Conservation (phyloP, 1,139 yeast genomes). For the Blastobotrys ciferrii region DNA sequence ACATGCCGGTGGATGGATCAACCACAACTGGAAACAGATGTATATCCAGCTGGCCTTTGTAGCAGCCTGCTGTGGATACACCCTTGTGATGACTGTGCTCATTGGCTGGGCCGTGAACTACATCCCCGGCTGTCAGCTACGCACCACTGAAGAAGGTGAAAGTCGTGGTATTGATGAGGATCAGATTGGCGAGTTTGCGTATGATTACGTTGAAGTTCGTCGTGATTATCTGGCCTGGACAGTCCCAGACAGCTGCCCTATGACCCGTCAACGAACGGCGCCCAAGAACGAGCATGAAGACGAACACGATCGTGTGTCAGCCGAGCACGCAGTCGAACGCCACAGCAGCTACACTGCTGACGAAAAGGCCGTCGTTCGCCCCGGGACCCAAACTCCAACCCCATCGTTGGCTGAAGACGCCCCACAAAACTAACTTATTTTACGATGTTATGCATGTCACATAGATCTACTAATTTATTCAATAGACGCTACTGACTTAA, state of each 20-base stretch:
- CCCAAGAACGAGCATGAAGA: slow-evolving; percentile 3
- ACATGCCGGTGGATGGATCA: slow-evolving; percentile 89
- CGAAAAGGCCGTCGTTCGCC: neutral
- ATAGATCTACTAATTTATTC: neutral
- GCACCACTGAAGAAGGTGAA: slow-evolving; percentile 84
- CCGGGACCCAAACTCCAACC: neutral
- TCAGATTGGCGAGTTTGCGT: slow-evolving; percentile 97
- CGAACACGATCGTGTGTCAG: neutral
- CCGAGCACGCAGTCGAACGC: no score
- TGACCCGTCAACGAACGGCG: slow-evolving; percentile 6
- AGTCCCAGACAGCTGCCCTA: slow-evolving; percentile 5
- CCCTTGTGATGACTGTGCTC: slow-evolving; percentile 73
- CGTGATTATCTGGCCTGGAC: slow-evolving; percentile 63
- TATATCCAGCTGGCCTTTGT: slow-evolving; percentile 86
- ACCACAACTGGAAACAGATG: slow-evolving; percentile 86
- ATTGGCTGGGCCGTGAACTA: slow-evolving; percentile 71
- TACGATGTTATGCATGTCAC: neutral
- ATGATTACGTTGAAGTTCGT: slow-evolving; percentile 95
- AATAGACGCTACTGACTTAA: no score
- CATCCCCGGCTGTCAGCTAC: slow-evolving; percentile 78
- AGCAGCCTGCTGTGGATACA: slow-evolving; percentile 70
- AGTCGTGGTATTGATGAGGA: slow-evolving; percentile 91
- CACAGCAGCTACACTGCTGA: neutral
- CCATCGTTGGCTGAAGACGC: neutral
- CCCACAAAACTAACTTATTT: neutral